Evolutionary conservation across 768 basidiomycete genomes (phyloP), one percentile per base, ranked within the genome.

Genomic region (Leucocoprinus leucothites): DNA sequence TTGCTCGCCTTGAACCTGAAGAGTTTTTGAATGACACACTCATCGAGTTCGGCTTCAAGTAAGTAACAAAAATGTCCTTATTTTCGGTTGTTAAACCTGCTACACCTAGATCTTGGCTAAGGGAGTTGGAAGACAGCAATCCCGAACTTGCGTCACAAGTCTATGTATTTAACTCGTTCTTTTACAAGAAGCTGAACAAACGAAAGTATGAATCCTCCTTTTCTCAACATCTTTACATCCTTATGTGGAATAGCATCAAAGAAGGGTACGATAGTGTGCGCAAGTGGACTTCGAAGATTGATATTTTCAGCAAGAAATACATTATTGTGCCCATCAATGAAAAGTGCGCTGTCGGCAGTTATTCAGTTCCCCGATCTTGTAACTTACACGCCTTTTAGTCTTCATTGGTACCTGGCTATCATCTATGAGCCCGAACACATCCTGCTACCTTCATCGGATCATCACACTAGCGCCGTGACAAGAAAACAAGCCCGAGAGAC

Each of bases 391-490:
- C 44, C 46, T 53, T 52, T 40, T 60, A 98, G 96, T 62, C 70
- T 92, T 42, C 97, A 99, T 71, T 98, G 97, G 97, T 98, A 97
- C 69, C 82, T 98, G 38, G 95, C 92, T 14, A 85, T 98, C 58
- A 96, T 99, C 60, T 88, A 84, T 67, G 85, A 88, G 57, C 96
- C 97, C 0, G 84, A 82, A 51, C 89, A 65, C 58, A 68, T 78
- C 34, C 75, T 84, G 11, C 73, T 58, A 28, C 35, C 47, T 40
- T 47, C 48, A 25, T n/a, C 19, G n/a, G 21, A 35, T 25, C 43
- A 19, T 21, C 46, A 44, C 14, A 24, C 26, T 3, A 54, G 16
- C 14, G 38, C 55, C n/a, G 42, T 61, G 22, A 53, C 61, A 24
- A 63, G 66, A 21, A 62, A 59, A 44, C 60, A 62, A 45, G 63